A percentile compares a stretch with the other conserved stretches of the same genome.
These are phyloP conservation scores for Arthrobotrys entomopaga DNA, from an alignment of 2,329 filamentous ascomycete species.

Conservation along the genomic window DNA sequence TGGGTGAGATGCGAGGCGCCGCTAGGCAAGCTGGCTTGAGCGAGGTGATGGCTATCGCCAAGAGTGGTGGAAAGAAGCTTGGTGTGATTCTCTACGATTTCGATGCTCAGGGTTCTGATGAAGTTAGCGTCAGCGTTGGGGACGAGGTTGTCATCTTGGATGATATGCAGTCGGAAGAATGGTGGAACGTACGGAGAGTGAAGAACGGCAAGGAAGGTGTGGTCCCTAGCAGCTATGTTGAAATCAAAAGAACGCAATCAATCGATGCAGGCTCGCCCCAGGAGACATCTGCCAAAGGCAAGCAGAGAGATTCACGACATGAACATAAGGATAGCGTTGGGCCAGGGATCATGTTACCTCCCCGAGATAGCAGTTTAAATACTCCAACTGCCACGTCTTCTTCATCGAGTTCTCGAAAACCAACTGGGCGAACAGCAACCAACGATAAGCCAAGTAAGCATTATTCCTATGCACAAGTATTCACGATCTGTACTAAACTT, in stretches of 20 bases:
- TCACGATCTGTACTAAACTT: conserved; percentile 49
- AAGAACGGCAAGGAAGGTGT: conserved; percentile 96
- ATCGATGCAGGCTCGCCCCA: conserved; percentile 65
- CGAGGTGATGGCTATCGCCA: conserved; percentile 84
- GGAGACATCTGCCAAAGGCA: conserved; percentile 86
- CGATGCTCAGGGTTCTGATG: conserved; percentile 93
- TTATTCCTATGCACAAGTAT: conserved; percentile 25
- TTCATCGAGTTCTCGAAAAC: conserved; percentile 28
- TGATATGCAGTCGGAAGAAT: conserved; percentile 92
- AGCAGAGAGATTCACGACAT: conserved; percentile 66
- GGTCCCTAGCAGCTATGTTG: conserved; percentile 94
- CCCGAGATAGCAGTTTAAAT: conserved; percentile 79
- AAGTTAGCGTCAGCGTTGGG: conserved; percentile 87
- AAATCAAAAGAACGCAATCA: conserved; percentile 69
- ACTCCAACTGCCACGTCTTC: conserved; percentile 57
- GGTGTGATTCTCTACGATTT: conserved; percentile 86
- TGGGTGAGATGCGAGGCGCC: conserved; percentile 89
- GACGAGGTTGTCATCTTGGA: conserved; percentile 93
- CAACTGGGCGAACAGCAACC: conserved; percentile 41
- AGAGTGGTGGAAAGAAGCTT: conserved; percentile 73
- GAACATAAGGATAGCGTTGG: conserved; percentile 68
- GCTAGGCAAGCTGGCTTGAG: conserved; percentile 79
- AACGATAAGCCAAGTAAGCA: conserved; percentile 56
- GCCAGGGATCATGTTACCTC: conserved; percentile 77
- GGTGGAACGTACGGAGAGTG: conserved; percentile 93